Base-by-base conservation (phyloP, 345 rosid genomes). In the Carallia pectinifolia region DNA sequence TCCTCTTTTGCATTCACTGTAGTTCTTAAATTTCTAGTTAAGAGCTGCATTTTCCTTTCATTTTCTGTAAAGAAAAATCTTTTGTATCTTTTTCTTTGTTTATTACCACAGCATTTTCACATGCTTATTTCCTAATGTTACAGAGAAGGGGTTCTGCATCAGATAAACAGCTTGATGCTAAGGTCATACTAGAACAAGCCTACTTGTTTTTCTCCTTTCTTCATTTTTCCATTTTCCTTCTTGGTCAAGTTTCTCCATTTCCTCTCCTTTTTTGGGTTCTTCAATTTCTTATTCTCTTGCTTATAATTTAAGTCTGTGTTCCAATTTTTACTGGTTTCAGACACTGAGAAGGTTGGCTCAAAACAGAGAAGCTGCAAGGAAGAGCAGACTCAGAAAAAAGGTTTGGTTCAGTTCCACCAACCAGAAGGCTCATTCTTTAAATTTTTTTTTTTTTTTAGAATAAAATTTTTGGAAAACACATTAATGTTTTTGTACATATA, bases 341-440 rank as follows among this genome's bases (percentile, higher is more conserved):
- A 90, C 97, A 75, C 67, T 92, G 70, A 92, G 99, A 85, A 92
- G 99, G 64, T 86, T 95, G 69, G 99, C 99, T 69, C 99, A 95
- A 75, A 95, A 95, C 86, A 90, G 99, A 85, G 99, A 95, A 89
- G 99, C 99, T 79, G 99, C 99, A 58, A 90, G 88, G 70, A 95
- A 95, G 83, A 95, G 99, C 72, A 92, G 99, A 63, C 86, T 95
- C 19, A 89, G 99, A 75, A 95, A 95, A 86, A 95, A 95, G 92
- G 99, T 86, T 6, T 53, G 53, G 48, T 48, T 50, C 40, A 23
- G 18, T 73, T 63, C 55, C 56, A 36, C 2, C 72, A 12, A 55
- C 62, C 37, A 33, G 27, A 29, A 52, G 6, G 23, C 36, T 23
- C 30, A 23, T 19, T 9, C 8, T 23, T 19, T 30, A 55, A 9